phyloP scores from a whole-genome alignment of 2,329 filamentous ascomycete genomes.

The Aspergillus awamori region DNA sequence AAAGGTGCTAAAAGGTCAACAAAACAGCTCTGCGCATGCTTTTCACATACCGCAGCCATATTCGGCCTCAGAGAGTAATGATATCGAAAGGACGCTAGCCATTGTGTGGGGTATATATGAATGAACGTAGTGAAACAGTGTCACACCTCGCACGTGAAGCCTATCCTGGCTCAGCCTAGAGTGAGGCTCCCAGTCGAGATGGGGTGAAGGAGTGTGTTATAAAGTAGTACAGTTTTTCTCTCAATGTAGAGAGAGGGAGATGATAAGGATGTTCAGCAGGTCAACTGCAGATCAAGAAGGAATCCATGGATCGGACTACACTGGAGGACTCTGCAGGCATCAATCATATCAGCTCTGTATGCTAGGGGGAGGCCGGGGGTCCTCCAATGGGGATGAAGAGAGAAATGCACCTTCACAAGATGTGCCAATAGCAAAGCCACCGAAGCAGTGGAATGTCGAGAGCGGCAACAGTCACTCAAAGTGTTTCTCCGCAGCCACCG shows the following conservation, averaged over 20 bases:
- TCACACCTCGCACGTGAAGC: not conserved
- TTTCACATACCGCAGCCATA: conserved; percentile 45
- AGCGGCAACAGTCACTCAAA: not conserved
- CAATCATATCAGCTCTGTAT: conserved; percentile 21
- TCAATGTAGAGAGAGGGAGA: not conserved
- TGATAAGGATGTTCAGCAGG: conserved; percentile 9
- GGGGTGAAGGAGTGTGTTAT: not conserved
- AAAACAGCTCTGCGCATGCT: not conserved
- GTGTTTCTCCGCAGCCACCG: conserved; percentile 6
- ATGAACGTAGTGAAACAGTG: not conserved
- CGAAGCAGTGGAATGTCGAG: not conserved
- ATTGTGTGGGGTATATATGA: conserved; percentile 22
- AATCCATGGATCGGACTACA: conserved; percentile 22
- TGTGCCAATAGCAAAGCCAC: conserved; percentile 12
- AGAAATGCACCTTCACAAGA: not conserved
- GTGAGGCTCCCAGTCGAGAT: not conserved
- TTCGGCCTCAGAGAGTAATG: conserved; percentile 41
- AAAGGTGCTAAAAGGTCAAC: conserved; percentile 5
- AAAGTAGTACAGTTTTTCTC: not conserved
- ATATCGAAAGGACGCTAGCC: conserved; percentile 39
- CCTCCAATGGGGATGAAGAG: not conserved
- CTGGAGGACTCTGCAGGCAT: conserved; percentile 6
- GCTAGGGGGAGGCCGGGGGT: not conserved
- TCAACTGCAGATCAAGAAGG: conserved; percentile 19
- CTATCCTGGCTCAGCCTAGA: not conserved